phyloP scores from a whole-genome alignment of 768 basidiomycete genomes.

The Lactarius vividus region DNA sequence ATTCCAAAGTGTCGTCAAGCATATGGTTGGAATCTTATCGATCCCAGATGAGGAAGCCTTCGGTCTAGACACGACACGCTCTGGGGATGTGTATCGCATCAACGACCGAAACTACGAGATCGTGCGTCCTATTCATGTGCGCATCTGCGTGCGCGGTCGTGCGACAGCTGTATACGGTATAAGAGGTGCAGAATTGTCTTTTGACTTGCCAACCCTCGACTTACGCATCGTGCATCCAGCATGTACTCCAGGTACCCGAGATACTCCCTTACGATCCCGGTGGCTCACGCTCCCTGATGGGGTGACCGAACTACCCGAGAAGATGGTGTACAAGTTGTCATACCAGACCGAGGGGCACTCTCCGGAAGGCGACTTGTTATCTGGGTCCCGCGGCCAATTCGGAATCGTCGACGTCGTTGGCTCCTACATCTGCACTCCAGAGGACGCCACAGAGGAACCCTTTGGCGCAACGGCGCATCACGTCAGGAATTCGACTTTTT shows the following conservation, averaged over 20 bases:
- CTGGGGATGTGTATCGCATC: neutral
- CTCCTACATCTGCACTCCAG: too few species aligned
- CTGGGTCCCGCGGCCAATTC: too few species aligned
- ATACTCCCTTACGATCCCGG: neutral
- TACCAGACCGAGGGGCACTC: too few species aligned
- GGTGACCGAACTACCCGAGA: too few species aligned
- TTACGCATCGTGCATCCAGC: neutral
- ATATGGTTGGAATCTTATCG: constrained; percentile 1
- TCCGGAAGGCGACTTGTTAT: too few species aligned
- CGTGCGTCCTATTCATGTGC: neutral
- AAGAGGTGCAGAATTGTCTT: neutral
- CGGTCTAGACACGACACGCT: neutral
- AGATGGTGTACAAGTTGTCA: too few species aligned
- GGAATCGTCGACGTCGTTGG: too few species aligned
- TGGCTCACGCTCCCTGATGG: neutral
- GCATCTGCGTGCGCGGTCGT: neutral
- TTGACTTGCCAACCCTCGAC: too few species aligned
- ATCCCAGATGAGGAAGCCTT: neutral
- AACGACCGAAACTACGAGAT: neutral
- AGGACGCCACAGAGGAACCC: too few species aligned
- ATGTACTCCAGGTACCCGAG: neutral
- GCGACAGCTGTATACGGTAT: neutral
- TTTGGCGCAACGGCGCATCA: too few species aligned
- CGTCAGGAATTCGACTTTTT: too few species aligned
- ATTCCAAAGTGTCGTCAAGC: neutral